Evolutionary conservation across 768 basidiomycete genomes (phyloP), one percentile per base, ranked within the genome.

Genomic region (Boletus eberwhitei): DNA sequence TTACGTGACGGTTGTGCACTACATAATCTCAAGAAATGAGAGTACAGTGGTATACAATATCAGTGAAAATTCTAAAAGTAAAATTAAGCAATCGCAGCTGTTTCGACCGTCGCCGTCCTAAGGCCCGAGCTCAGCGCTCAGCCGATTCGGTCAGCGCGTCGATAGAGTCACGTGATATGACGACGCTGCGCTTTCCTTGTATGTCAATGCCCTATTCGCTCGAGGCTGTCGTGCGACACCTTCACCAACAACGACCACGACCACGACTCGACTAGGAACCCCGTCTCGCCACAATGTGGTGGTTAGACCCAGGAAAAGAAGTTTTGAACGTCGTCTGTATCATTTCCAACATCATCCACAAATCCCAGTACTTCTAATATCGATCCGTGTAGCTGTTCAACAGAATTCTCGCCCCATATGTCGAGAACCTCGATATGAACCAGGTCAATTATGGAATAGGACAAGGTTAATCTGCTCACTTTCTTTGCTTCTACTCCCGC

Each of bases 391-490:
- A 84, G 90, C 70, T 93, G 62, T 90, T 97, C 75, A 95, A 95
- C 70, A 84, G 89, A 59, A 89, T 94, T 59, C 84, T 97, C 47
- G 90, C 91, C 26, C 94, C 93, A 0, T 98, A 98, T 80, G 88
- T 98, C 60, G 93, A 94, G 76, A 96, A 98, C 67, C 75, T 99
- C 70, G 94, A 98, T 71, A 82, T 93, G 69, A 88, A 92, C 68
- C 92, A 95, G 71, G 88, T 98, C 46, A 94, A 94, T 66, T 88
- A 96, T 77, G 93, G 91, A 16, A 89, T 96, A 60, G 88, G 82
- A 54, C 88, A 90, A 79, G 93, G 93, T 82, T 68, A 57, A 70
- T 51, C 21, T 12, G 2, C 24, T 40, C 26, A 13, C 9, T 34
- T 50, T 31, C 42, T 24, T 37, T 38, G 57, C 48, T 35, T 1